A percentile compares a stretch with the other conserved stretches of the same genome.
Evolutionary conservation across 306 rosid species (phyloP).

Genomic region (Corylus avellana): DNA sequence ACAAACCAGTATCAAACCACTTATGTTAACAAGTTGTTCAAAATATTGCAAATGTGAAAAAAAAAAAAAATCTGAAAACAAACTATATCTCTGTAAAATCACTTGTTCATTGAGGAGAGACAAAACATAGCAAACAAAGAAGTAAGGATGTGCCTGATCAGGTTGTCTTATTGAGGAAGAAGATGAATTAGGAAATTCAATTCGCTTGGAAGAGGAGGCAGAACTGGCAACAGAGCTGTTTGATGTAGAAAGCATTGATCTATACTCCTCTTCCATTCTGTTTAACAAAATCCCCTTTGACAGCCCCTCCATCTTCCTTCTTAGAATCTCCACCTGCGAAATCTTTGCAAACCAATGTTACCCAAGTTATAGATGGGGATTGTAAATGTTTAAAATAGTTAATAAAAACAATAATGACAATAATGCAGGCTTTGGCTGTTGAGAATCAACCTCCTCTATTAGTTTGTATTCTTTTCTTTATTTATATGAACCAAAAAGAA

Average conservation of each 20-base stretch:
- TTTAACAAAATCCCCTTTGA: slow-evolving; percentile 75
- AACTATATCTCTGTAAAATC: not conserved
- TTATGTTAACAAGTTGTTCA: not conserved
- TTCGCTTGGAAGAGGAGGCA: slow-evolving; percentile 59
- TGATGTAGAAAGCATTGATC: slow-evolving; percentile 69
- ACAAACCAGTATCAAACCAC: not conserved
- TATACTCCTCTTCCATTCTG: slow-evolving; percentile 88
- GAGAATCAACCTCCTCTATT: not conserved
- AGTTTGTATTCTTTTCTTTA: not conserved
- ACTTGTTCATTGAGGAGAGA: slow-evolving; percentile 7
- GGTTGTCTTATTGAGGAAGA: slow-evolving; percentile 34
- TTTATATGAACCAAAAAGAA: not conserved
- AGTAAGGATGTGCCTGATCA: slow-evolving; percentile 42
- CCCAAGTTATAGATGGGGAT: not conserved
- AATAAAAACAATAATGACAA: slow-evolving; percentile 2
- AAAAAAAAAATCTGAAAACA: not conserved
- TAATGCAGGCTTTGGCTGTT: not conserved
- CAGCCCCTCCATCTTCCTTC: slow-evolving; percentile 85
- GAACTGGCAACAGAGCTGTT: slow-evolving; percentile 55
- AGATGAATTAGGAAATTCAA: slow-evolving; percentile 47
- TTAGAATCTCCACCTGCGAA: slow-evolving; percentile 76
- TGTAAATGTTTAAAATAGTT: not conserved
- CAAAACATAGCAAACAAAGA: not conserved
- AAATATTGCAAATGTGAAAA: too few relatives aligned
- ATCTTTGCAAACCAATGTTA: slow-evolving; percentile 6